phyloP scores from a whole-genome alignment of 768 basidiomycete genomes.

The Piloderma croceum region DNA sequence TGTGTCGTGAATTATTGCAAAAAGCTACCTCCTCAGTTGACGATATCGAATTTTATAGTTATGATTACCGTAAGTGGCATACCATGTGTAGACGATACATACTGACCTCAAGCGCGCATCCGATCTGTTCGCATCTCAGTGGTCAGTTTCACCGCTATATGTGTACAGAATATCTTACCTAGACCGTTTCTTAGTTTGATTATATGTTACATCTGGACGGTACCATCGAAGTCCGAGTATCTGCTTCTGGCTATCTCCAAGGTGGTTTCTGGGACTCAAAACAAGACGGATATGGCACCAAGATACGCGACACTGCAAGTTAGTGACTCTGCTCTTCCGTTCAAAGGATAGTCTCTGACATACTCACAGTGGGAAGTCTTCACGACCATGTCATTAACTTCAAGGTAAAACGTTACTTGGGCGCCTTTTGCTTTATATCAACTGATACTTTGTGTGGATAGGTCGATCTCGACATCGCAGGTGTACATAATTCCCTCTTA shows the following conservation, averaged over 20 bases:
- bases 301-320: conserved; percentile 54
- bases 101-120: no score
- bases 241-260: conserved; percentile 66
- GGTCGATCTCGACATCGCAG: conserved; percentile 62
- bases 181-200: conserved; percentile 41
- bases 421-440: background rate
- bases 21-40: background rate
- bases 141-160: conserved; percentile 16
- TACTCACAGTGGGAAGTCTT: conserved; percentile 48
- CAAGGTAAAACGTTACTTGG: conserved; percentile 26
- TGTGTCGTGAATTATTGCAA: conserved; percentile 19
- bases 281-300: conserved; percentile 47
- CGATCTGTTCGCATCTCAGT: conserved; percentile 7
- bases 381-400: conserved; percentile 68
- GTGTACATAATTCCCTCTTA: conserved; percentile 52
- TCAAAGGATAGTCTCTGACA: background rate
- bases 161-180: no score
- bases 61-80: conserved; percentile 45
- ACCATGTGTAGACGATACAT: no score
- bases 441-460: conserved; percentile 11
- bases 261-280: conserved; percentile 51
- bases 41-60: conserved; percentile 29
- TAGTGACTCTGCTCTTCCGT: conserved; percentile 13
- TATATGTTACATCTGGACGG: conserved; percentile 64
- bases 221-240: conserved; percentile 61